These are phyloP conservation scores for Ananas comosus DNA, from an alignment of 176 grass and related monocot genomes.

Conservation along the genomic window DNA sequence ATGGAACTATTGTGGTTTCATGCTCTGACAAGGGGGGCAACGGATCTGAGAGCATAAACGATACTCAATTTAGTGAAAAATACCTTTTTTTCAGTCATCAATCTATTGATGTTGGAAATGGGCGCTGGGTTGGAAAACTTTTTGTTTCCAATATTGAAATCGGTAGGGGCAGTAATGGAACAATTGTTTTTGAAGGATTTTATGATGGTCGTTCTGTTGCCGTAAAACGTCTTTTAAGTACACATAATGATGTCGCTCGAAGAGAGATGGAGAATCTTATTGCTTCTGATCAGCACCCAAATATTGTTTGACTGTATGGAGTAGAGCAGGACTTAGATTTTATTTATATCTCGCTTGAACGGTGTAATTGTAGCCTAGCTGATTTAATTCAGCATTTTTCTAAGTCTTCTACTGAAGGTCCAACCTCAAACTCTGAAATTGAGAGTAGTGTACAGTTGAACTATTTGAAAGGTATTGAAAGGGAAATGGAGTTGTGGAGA, in stretches of 20 bases:
- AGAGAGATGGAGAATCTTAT: constrained; percentile 95
- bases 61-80: constrained; percentile 15
- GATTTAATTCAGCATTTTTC: constrained; percentile 53
- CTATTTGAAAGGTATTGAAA: constrained; percentile 27
- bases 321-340: constrained; percentile 68
- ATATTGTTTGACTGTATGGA: constrained; percentile 84
- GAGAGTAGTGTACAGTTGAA: constrained; percentile 14
- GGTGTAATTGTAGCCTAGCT: constrained; percentile 63
- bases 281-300: constrained; percentile 72
- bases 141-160: constrained; percentile 71
- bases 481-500: constrained; percentile 57
- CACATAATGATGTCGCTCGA: constrained; percentile 75
- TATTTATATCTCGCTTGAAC: constrained; percentile 91
- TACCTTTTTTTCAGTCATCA: constrained; percentile 9
- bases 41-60: constrained; percentile 33
- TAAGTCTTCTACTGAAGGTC: constrained; percentile 14
- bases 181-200: constrained; percentile 75
- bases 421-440: constrained; percentile 5
- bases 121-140: constrained; percentile 68
- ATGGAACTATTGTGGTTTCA: constrained; percentile 14
- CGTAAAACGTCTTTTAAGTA: constrained; percentile 65
- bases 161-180: constrained; percentile 88
- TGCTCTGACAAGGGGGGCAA: constrained; percentile 27
- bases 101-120: constrained; percentile 27
- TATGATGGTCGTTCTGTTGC: constrained; percentile 79